Evolutionary conservation across 2,329 filamentous ascomycete genomes (phyloP).

Genomic region (Colletotrichum eremochloae): DNA sequence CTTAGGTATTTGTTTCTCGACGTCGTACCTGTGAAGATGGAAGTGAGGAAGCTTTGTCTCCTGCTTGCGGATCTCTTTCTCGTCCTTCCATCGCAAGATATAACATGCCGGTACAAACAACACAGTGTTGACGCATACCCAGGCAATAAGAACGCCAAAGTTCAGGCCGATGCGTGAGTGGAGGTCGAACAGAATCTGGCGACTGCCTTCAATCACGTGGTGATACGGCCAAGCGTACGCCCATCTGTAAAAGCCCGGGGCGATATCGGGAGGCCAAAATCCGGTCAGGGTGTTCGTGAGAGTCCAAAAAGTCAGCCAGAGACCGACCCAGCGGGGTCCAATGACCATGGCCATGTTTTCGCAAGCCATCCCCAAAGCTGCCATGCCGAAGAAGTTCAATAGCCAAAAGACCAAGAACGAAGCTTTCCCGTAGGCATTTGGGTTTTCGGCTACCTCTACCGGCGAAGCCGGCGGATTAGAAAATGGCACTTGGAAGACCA

Average conservation of each 20-base stretch:
- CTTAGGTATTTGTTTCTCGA: conserved; percentile 28
- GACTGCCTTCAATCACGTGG: conserved; percentile 29
- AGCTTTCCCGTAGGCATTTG: conserved; percentile 22
- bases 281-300: conserved; percentile 31
- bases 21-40: conserved; percentile 12
- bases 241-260: conserved; percentile 31
- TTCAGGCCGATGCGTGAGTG: conserved; percentile 33
- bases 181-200: conserved; percentile 30
- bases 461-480: conserved; percentile 26
- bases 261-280: conserved; percentile 30
- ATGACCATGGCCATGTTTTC: conserved; percentile 36
- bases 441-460: conserved; percentile 18
- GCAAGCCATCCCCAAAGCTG: conserved; percentile 30
- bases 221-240: conserved; percentile 35
- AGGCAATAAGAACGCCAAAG: conserved; percentile 22
- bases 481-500: conserved; percentile 30
- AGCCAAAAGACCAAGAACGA: conserved; percentile 32
- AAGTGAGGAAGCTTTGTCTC: conserved; percentile 25
- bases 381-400: conserved; percentile 33
- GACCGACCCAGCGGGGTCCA: conserved; percentile 28
- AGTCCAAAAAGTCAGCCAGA: conserved; percentile 31
- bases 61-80: conserved; percentile 16
- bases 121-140: conserved; percentile 17
- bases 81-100: conserved; percentile 30
- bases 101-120: conserved; percentile 29